A percentile compares a stretch with the other conserved stretches of the same genome.
These are phyloP conservation scores for Teratosphaeriaceae sp. DNA, from an alignment of 2,329 filamentous ascomycete species.

Conservation along the genomic window DNA sequence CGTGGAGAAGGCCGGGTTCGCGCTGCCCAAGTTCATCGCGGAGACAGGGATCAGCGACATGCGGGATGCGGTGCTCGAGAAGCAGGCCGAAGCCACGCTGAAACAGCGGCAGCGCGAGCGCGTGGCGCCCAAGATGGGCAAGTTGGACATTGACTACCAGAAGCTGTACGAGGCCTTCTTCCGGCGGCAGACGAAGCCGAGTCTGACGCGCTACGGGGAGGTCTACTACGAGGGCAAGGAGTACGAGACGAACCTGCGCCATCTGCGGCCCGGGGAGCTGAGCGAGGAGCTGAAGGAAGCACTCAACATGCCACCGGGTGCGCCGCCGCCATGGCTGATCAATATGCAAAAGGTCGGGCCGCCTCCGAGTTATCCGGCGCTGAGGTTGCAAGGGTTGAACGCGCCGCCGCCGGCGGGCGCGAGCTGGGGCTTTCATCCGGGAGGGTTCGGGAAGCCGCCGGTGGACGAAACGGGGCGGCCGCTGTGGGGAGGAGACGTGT, in stretches of 20 bases:
- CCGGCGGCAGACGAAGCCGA: slow-evolving; percentile 92
- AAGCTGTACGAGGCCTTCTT: slow-evolving; percentile 99
- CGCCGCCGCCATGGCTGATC: slow-evolving; percentile 93
- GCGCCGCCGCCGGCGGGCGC: slow-evolving; percentile 84
- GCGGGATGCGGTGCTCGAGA: slow-evolving; percentile 92
- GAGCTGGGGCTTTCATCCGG: slow-evolving; percentile 90
- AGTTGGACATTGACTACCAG: slow-evolving; percentile 96
- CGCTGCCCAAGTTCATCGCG: slow-evolving; percentile 90
- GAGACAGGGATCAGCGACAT: slow-evolving; percentile 98
- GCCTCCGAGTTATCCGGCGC: slow-evolving; percentile 88
- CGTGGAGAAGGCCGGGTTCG: slow-evolving; percentile 90
- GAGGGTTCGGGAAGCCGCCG: slow-evolving; percentile 92
- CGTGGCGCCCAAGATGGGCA: slow-evolving; percentile 92
- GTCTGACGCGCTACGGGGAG: slow-evolving; percentile 88
- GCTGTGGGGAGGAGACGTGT: slow-evolving; percentile 89
- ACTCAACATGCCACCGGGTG: slow-evolving; percentile 85
- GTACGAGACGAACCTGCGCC: slow-evolving; percentile 87
- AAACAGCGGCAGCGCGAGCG: slow-evolving; percentile 95
- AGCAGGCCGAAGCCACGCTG: slow-evolving; percentile 83
- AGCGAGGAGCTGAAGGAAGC: slow-evolving; percentile 87
- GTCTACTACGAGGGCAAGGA: slow-evolving; percentile 99
- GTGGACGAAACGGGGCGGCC: slow-evolving; percentile 90
- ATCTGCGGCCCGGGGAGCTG: slow-evolving; percentile 83
- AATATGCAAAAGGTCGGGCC: slow-evolving; percentile 93
- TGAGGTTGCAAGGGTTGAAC: slow-evolving; percentile 91